phyloP scores from a whole-genome alignment of 2,329 filamentous ascomycete genomes.

The Tolypocladium pustulatum region DNA sequence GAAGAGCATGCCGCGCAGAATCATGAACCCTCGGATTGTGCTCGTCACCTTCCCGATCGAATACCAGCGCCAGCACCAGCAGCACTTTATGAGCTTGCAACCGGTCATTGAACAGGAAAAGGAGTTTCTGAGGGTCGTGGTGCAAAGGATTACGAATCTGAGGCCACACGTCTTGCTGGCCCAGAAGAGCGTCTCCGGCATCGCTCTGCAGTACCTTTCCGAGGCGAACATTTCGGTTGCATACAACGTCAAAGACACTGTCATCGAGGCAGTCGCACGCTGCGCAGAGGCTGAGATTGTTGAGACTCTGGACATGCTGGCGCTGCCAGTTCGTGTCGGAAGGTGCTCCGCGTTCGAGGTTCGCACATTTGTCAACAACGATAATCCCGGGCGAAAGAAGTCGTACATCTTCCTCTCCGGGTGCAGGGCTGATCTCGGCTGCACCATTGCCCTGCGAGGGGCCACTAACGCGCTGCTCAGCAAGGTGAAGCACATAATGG shows the following conservation, averaged over 20 bases:
- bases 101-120: constrained; percentile 94
- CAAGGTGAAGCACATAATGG: constrained; percentile 84
- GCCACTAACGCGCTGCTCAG: constrained; percentile 60
- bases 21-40: constrained; percentile 73
- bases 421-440: constrained; percentile 80
- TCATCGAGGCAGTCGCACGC: constrained; percentile 87
- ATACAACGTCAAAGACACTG: constrained; percentile 93
- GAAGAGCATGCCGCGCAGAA: constrained; percentile 89
- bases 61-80: constrained; percentile 70
- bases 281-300: constrained; percentile 89
- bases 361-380: constrained; percentile 82
- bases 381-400: constrained; percentile 66
- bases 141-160: constrained; percentile 80
- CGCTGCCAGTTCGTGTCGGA: constrained; percentile 61
- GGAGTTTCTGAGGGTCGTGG: constrained; percentile 84
- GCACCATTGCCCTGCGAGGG: constrained; percentile 85
- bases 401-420: constrained; percentile 94
- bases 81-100: constrained; percentile 95
- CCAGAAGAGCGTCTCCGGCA: constrained; percentile 82
- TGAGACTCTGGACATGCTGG: constrained; percentile 88
- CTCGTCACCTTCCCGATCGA: constrained; percentile 94
- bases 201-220: constrained; percentile 80
- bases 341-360: constrained; percentile 83
- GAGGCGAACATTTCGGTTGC: constrained; percentile 86
- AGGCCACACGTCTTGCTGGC: constrained; percentile 81